Percentiles rank a stretch among this genome's conserved stretches.
These are phyloP conservation scores for Graphilbum fragrans DNA, from an alignment of 2,329 filamentous ascomycete species.

Conservation along the genomic window DNA sequence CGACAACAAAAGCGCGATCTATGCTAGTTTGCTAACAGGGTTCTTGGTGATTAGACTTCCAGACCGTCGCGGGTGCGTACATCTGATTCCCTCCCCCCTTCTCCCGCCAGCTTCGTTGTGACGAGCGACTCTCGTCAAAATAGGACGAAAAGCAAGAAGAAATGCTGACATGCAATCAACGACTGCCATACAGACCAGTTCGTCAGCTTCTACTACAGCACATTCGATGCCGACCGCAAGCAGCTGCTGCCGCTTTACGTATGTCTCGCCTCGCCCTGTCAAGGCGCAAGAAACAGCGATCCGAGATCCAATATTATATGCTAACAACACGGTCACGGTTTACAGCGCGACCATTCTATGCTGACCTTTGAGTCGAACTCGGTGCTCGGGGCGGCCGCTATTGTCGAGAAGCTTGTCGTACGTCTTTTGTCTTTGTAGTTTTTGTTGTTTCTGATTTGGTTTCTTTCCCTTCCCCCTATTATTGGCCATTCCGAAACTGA, in stretches of 20 bases:
- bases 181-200: constrained; percentile 62
- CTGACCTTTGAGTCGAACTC: constrained; percentile 77
- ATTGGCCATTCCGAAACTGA: neutral
- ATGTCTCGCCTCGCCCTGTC: too few species aligned
- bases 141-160: neutral
- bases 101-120: neutral
- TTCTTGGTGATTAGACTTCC: constrained; percentile 3
- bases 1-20: neutral
- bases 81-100: neutral
- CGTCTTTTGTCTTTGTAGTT: constrained; percentile 15
- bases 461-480: constrained; percentile 7
- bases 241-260: constrained; percentile 68
- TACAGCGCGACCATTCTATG: constrained; percentile 78
- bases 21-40: neutral
- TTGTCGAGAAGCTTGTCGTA: constrained; percentile 75
- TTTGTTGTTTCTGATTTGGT: neutral
- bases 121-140: neutral
- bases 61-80: constrained; percentile 8
- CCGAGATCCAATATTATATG: too few species aligned
- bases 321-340: too few species aligned
- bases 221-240: constrained; percentile 64
- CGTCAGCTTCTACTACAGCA: constrained; percentile 80
- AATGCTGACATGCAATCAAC: neutral
- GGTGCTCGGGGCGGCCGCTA: constrained; percentile 48
- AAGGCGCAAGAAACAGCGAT: too few species aligned